Evolutionary conservation across 164 flowering plant species (phyloP).

Genomic region (Umbellularia californica): DNA sequence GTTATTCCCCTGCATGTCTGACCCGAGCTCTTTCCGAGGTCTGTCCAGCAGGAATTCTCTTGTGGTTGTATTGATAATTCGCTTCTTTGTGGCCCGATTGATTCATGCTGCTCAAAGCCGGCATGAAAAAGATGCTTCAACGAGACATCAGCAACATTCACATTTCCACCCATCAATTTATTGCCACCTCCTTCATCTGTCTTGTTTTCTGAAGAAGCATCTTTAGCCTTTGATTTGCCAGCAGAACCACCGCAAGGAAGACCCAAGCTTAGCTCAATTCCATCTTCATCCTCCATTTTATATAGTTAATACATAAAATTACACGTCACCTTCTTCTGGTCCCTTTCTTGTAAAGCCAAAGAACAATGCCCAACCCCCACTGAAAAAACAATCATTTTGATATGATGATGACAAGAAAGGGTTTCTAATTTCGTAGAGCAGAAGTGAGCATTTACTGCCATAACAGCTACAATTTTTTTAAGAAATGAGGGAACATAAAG

Average conservation of each 20-base stretch:
- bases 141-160: constrained; percentile 22
- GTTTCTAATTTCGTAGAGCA: background rate
- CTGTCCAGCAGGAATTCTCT: constrained; percentile 65
- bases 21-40: constrained; percentile 36
- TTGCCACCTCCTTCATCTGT: constrained; percentile 49
- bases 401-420: background rate
- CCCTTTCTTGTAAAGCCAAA: background rate
- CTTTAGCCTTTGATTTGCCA: constrained; percentile 50
- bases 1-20: constrained; percentile 22
- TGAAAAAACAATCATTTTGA: background rate
- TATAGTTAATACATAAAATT: background rate
- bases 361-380: background rate
- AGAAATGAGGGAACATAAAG: background rate
- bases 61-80: constrained; percentile 24
- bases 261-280: constrained; percentile 84
- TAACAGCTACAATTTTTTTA: background rate
- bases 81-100: constrained; percentile 30
- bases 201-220: constrained; percentile 40
- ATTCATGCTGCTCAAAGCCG: constrained; percentile 37
- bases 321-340: background rate
- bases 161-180: constrained; percentile 44
- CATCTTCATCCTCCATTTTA: constrained; percentile 80
- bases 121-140: constrained; percentile 41
- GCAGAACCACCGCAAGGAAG: constrained; percentile 66
- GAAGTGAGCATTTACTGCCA: background rate